Evolutionary conservation across 805 yeast species (phyloP).

Genomic region (Metschnikowia similis): DNA sequence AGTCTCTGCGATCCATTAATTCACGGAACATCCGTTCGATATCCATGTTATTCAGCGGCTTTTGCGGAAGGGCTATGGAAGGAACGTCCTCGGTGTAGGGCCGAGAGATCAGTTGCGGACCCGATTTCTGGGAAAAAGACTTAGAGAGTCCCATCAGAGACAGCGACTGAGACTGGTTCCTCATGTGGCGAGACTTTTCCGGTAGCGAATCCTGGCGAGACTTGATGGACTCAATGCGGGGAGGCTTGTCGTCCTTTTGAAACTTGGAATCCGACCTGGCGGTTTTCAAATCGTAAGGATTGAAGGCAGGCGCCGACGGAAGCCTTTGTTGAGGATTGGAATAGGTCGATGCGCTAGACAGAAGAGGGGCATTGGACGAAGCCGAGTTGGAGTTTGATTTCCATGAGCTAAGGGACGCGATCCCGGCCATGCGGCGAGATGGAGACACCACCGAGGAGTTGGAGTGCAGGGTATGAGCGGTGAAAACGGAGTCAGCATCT

Average conservation of each 20-base stretch:
- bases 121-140: constrained; percentile 1
- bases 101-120: background rate
- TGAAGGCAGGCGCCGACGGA: constrained; percentile 26
- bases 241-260: constrained; percentile 6
- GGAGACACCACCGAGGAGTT: background rate
- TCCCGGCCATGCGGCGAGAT: constrained; percentile 9
- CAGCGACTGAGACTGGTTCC: constrained; percentile 7
- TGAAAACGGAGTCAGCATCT: constrained; percentile 29
- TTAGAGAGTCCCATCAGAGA: constrained; percentile 3
- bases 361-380: constrained; percentile 13
- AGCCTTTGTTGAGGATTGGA: background rate
- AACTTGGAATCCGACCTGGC: constrained; percentile 5
- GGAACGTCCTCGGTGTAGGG: constrained; percentile 11
- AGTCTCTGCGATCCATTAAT: constrained; percentile 79
- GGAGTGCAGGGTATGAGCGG: constrained; percentile 4
- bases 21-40: constrained; percentile 73
- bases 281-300: constrained; percentile 29
- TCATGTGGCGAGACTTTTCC: constrained; percentile 5
- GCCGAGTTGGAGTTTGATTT: constrained; percentile 5
- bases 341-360: constrained; percentile 14
- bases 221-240: constrained; percentile 4
- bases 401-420: constrained; percentile 7
- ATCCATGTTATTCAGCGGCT: constrained; percentile 61
- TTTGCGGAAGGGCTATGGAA: constrained; percentile 44
- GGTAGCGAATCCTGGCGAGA: constrained; percentile 6